phyloP scores from a whole-genome alignment of 2,329 filamentous ascomycete species.

The Endocalyx cinctus region DNA sequence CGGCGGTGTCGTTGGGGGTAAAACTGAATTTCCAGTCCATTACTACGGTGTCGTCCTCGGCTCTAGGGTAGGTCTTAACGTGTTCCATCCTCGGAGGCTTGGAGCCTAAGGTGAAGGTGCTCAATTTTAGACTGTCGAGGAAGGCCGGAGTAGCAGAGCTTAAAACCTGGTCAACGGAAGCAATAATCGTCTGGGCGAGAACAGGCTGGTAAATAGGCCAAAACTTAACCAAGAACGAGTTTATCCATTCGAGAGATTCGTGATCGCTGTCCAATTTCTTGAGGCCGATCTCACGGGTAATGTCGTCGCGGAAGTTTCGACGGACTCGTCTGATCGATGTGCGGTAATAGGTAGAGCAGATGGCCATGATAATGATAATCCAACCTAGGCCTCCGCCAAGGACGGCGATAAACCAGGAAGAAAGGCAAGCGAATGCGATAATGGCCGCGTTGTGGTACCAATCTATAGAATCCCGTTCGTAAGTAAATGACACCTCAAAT shows the following conservation, averaged over 20 bases:
- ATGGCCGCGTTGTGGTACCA: constrained; percentile 98
- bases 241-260: constrained; percentile 97
- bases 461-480: constrained; percentile 56
- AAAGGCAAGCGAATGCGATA: constrained; percentile 86
- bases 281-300: constrained; percentile 83
- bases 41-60: constrained; percentile 88
- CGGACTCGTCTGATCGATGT: constrained; percentile 91
- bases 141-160: constrained; percentile 90
- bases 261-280: constrained; percentile 82
- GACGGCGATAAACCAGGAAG: constrained; percentile 84
- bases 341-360: constrained; percentile 91
- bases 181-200: constrained; percentile 85
- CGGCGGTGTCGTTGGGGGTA: constrained; percentile 87
- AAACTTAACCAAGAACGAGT: constrained; percentile 97
- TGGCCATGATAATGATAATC: constrained; percentile 89
- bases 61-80: constrained; percentile 96
- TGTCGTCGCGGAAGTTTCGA: constrained; percentile 92
- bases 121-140: constrained; percentile 87
- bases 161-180: constrained; percentile 90
- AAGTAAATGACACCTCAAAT: too few species aligned
- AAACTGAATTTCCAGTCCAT: constrained; percentile 99
- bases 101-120: constrained; percentile 87
- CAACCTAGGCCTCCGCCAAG: constrained; percentile 89
- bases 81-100: constrained; percentile 96
- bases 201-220: constrained; percentile 99